These are phyloP conservation scores for Mrakia blollopis DNA, from an alignment of 768 basidiomycete genomes.

Conservation along the genomic window DNA sequence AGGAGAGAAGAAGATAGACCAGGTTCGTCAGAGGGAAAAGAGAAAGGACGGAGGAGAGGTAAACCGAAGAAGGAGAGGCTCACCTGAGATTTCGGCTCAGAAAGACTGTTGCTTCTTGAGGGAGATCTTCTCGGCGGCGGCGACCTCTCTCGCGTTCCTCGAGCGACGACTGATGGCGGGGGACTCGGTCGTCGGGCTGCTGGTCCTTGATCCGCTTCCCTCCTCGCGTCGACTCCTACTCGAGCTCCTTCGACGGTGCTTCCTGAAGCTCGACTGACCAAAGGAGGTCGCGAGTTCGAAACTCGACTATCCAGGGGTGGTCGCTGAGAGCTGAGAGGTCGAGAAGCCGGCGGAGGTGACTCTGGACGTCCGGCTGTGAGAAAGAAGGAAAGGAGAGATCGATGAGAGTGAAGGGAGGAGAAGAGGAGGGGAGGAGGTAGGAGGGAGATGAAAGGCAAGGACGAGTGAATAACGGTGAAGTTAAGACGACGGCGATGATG, in stretches of 20 bases:
- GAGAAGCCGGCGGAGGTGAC: not conserved
- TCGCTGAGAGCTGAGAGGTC: not conserved
- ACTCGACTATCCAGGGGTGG: not conserved
- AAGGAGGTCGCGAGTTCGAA: not conserved
- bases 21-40: not conserved
- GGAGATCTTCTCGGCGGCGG: not conserved
- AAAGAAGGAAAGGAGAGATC: not conserved
- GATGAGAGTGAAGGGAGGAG: not conserved
- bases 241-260: not conserved
- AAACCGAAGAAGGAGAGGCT: not conserved
- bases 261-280: not conserved
- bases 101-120: not conserved
- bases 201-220: not conserved
- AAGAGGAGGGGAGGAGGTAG: not conserved
- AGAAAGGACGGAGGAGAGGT: not conserved
- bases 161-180: not conserved
- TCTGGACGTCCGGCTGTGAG: not conserved
- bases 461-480: not conserved
- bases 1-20: not conserved
- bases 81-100: not conserved
- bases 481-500: not conserved
- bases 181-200: not conserved
- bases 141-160: not conserved
- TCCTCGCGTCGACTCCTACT: not conserved
- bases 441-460: not conserved